Conservation (phyloP, 352 stramenopile genomes). For the Phytophthora brassicae region DNA sequence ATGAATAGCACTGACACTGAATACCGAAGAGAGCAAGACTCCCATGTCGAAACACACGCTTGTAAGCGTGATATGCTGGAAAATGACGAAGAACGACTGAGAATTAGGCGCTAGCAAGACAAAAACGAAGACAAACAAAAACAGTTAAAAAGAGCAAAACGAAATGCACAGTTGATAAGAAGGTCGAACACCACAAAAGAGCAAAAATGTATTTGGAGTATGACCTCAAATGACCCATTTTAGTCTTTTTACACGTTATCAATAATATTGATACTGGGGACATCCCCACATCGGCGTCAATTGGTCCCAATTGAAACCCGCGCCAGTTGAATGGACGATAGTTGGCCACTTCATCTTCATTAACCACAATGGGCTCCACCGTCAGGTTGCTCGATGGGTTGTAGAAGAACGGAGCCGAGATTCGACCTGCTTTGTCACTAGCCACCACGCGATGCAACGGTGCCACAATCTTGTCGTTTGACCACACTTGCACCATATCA, state of each 20-base stretch:
- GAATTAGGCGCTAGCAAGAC: slow-evolving; percentile 33
- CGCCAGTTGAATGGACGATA: slow-evolving; percentile 86
- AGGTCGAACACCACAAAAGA: no score
- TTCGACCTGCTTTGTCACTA: slow-evolving; percentile 30
- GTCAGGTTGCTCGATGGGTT: slow-evolving; percentile 54
- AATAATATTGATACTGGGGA: no score
- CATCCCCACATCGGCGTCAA: slow-evolving; percentile 88
- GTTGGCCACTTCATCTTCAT: slow-evolving; percentile 27
- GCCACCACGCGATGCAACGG: slow-evolving; percentile 57
- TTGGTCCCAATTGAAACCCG: slow-evolving; percentile 83
- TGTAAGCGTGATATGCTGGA: slow-evolving; percentile 28
- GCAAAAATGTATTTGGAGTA: slow-evolving; percentile 28
- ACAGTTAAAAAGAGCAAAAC: slow-evolving; percentile 23
- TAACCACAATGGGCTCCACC: slow-evolving; percentile 60
- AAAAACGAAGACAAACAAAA: slow-evolving; percentile 19
- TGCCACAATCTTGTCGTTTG: slow-evolving; percentile 53
- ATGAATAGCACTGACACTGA: slow-evolving; percentile 21
- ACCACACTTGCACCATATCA: slow-evolving; percentile 66
- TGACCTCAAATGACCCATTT: slow-evolving; percentile 84
- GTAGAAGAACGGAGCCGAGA: slow-evolving; percentile 65
- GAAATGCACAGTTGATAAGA: slow-evolving; percentile 34
- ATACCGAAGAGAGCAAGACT: slow-evolving; percentile 16
- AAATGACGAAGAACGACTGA: slow-evolving; percentile 30
- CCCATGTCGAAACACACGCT: slow-evolving; percentile 29
- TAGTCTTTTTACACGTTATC: slow-evolving; percentile 92